phyloP scores from a whole-genome alignment of 257 asterid genomes.

The Datura wrightii region DNA sequence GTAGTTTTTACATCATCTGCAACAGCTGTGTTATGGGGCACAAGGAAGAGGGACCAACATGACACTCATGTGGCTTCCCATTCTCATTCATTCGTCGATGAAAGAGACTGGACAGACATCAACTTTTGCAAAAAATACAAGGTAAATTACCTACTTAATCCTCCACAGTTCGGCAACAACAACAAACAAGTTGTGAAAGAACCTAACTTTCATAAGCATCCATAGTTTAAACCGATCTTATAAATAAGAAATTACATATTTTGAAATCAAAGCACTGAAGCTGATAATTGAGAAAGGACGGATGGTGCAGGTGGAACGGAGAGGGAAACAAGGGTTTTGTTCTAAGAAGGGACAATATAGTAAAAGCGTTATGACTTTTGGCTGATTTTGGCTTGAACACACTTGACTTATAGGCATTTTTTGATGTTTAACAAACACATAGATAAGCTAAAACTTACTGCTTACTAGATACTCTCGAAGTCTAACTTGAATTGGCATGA shows the following conservation, averaged over 20 bases:
- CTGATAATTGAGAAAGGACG: too few species aligned
- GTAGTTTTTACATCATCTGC: constrained; percentile 92
- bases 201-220: background rate
- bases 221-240: background rate
- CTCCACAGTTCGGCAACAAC: background rate
- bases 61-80: constrained; percentile 34
- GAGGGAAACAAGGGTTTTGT: too few species aligned
- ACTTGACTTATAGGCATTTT: background rate
- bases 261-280: too few species aligned
- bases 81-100: constrained; percentile 46
- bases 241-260: too few species aligned
- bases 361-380: background rate
- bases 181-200: background rate
- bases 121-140: constrained; percentile 77
- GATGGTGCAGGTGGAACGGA: too few species aligned
- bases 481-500: background rate
- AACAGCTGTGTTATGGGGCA: constrained; percentile 81
- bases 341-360: too few species aligned
- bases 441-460: too few species aligned
- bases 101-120: constrained; percentile 82
- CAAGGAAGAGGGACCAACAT: constrained; percentile 40
- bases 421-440: background rate
- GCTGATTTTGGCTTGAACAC: background rate
- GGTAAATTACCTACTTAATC: constrained; percentile 41
- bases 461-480: background rate